Conservation (phyloP, 1,139 yeast genomes). For the Debaryomyces nepalensis region DNA sequence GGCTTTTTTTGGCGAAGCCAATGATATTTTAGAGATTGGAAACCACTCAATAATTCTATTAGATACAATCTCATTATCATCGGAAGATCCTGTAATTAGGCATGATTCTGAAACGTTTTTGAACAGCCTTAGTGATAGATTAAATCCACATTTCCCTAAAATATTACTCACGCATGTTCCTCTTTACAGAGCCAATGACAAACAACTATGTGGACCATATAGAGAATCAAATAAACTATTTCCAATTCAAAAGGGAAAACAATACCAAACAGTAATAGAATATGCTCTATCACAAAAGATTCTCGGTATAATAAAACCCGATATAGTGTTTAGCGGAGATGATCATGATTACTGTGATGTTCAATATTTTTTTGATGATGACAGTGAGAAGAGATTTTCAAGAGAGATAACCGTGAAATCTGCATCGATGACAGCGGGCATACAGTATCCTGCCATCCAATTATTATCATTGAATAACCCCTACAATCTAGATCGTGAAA, state of each 20-base stretch:
- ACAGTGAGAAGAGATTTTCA: slow-evolving; percentile 41
- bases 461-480: slow-evolving; percentile 70
- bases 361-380: slow-evolving; percentile 52
- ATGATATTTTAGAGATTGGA: slow-evolving; percentile 59
- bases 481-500: slow-evolving; percentile 20
- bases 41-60: slow-evolving; percentile 78
- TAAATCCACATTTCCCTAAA: slow-evolving; percentile 55
- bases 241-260: slow-evolving; percentile 70
- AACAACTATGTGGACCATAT: slow-evolving; percentile 46
- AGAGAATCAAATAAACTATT: slow-evolving; percentile 59
- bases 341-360: slow-evolving; percentile 95
- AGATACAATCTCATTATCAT: slow-evolving; percentile 81
- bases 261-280: slow-evolving; percentile 58
- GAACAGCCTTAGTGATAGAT: slow-evolving; percentile 22
- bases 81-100: slow-evolving; percentile 32
- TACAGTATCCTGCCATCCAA: slow-evolving; percentile 82
- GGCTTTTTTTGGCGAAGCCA: slow-evolving; percentile 72
- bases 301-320: slow-evolving; percentile 62
- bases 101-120: slow-evolving; percentile 33
- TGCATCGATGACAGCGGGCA: slow-evolving; percentile 92
- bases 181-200: slow-evolving; percentile 40
- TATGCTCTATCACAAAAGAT: slow-evolving; percentile 60
- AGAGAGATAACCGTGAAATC: slow-evolving; percentile 88
- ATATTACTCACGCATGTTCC: slow-evolving; percentile 66
- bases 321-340: slow-evolving; percentile 83